Conservation (phyloP, 2,329 filamentous ascomycete genomes). For the Arthroderma sp. region DNA sequence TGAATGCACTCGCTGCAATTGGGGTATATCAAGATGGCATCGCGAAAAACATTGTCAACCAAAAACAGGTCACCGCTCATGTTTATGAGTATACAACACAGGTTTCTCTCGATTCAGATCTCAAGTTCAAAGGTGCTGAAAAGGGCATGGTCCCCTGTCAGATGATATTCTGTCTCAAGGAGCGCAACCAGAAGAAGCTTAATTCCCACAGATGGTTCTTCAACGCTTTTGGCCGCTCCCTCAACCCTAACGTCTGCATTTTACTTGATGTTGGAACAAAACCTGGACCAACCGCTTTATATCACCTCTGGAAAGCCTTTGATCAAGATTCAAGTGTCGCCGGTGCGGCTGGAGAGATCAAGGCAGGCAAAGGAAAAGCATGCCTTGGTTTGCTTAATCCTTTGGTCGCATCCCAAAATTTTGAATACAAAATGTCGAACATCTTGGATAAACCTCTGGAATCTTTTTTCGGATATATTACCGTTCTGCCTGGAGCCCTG, state of each 20-base stretch:
- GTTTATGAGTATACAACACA: conserved; percentile 99
- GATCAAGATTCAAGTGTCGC: conserved; percentile 96
- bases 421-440: conserved; percentile 99
- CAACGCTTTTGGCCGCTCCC: conserved; percentile 84
- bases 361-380: conserved; percentile 81
- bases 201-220: conserved; percentile 99
- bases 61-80: conserved; percentile 86
- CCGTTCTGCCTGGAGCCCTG: conserved; percentile 84
- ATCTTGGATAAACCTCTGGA: conserved; percentile 96
- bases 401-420: conserved; percentile 91
- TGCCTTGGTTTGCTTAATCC: conserved; percentile 81
- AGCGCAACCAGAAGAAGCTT: conserved; percentile 93
- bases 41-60: conserved; percentile 96
- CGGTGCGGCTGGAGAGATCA: conserved; percentile 93
- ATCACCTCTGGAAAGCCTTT: conserved; percentile 97
- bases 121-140: conserved; percentile 98
- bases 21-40: conserved; percentile 97
- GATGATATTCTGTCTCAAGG: conserved; percentile 96
- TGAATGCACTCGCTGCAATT: conserved; percentile 91
- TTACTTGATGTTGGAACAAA: conserved; percentile 91
- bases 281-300: conserved; percentile 78
- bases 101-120: conserved; percentile 83
- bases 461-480: conserved; percentile 96
- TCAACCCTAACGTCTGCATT: conserved; percentile 95
- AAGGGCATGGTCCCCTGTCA: conserved; percentile 98